Base-by-base conservation (phyloP, 2,329 filamentous ascomycete species). In the Ophiocordyceps australis region DNA sequence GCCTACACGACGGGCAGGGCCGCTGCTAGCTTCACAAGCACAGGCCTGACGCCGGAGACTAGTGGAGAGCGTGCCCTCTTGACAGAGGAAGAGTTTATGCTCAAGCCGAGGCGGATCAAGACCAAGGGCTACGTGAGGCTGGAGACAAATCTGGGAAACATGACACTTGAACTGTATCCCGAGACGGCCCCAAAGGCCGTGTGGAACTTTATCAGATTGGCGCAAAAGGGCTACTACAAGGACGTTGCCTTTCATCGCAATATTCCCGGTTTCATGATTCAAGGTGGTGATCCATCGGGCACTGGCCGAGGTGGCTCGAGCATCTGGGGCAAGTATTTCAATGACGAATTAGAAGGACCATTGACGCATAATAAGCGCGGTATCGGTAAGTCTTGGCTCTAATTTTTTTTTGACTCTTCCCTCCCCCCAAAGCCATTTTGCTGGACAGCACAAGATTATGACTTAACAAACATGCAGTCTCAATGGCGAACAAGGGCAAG, bases 401-500 rank as follows among this genome's bases (percentile, higher is more conserved):
- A 10, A 29, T 19, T 7, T n/a, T n/a, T n/a, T n/a, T n/a, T n/a
- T n/a, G n/a, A n/a, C n/a, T n/a, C n/a, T n/a, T n/a, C n/a, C n/a
- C n/a, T n/a, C n/a, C n/a, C n/a, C n/a, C n/a, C n/a, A n/a, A n/a
- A n/a, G n/a, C n/a, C n/a, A n/a, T n/a, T n/a, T n/a, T n/a, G n/a
- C n/a, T n/a, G n/a, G n/a, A n/a, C n/a, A n/a, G n/a, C n/a, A n/a
- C n/a, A n/a, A n/a, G n/a, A n/a, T n/a, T n/a, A n/a, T n/a, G n/a
- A n/a, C 26, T 6, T n/a, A 12, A 5, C 4, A 6, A n/a, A 14
- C 5, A 12, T 7, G 4, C 26, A 51, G 48, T 54, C 15, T 83
- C 76, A 37, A 98, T 98, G 89, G 89, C 89, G 21, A 98, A 98
- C 52, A 98, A 98, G 47, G 89, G 89, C 30, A 94, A 94, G 45